Evolutionary conservation across 2,329 filamentous ascomycete species (phyloP), one percentile per base, ranked within the genome.

Genomic region (Neospermospora avenae): DNA sequence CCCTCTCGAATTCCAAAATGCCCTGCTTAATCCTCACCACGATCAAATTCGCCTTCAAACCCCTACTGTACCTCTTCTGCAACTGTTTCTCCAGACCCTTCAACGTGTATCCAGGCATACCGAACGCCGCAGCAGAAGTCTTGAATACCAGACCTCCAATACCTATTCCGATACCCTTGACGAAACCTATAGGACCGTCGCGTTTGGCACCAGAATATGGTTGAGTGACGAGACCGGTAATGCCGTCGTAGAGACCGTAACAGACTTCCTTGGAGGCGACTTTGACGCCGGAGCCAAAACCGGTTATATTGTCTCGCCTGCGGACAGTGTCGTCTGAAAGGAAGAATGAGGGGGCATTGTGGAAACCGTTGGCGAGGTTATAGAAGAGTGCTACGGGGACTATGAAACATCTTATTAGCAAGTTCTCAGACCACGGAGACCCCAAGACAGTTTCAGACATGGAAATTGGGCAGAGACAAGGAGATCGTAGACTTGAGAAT

Each of bases 291-390:
- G 84, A 88, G 35, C 78, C 77, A 61, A 89, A 79, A 3, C 86
- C 87, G 1, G 84, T 88, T 39, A 90, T 82, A 6, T 85, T 81
- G 1, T 80, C 64, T 24, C 64, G 51, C 2, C 62, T 57, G 1
- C 87, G 80, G 1, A 90, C 87, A 0, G 86, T 89, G 58, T 84
- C 80, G 66, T 90, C 87, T 18, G 85, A 84, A 65, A 89, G 89
- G 0, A 89, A 76, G 39, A 65, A 66, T 1, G 84, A 80, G 0
- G 86, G 86, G 0, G 84, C 85, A 63, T 89, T 89, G 71, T 89
- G 86, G 64, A 88, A 88, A 1, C 87, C 87, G 66, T 88, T 85
- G 0, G 84, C 84, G 1, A 89, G 72, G 62, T 86, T 80, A 59
- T 87, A 80, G 0, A 86, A 86, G 0, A 84, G 81, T 59, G 61